Conservation (phyloP, 805 yeast genomes). For the Suhomyces kilbournensis region DNA sequence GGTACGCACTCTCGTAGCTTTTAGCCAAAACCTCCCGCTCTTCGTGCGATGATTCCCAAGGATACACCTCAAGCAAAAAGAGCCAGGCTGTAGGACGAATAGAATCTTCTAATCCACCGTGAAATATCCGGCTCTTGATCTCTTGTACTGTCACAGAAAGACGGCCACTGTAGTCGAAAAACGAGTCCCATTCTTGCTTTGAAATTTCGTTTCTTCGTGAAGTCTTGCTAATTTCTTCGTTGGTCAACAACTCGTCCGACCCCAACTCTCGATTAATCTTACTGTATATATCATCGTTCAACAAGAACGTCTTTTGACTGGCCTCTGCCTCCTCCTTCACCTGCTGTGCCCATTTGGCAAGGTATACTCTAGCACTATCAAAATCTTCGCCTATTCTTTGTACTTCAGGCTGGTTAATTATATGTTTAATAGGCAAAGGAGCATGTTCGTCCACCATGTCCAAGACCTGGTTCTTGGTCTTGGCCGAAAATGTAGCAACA, state of each 20-base stretch:
- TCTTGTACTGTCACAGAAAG: constrained; percentile 71
- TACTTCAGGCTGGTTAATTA: constrained; percentile 77
- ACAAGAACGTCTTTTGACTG: constrained; percentile 48
- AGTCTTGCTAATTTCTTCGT: constrained; percentile 56
- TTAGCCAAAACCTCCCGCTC: constrained; percentile 62
- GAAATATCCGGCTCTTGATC: constrained; percentile 80
- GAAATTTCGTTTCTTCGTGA: constrained; percentile 69
- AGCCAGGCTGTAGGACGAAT: constrained; percentile 81
- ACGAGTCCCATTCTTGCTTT: constrained; percentile 75
- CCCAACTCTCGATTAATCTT: constrained; percentile 62
- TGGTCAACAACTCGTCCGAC: constrained; percentile 51
- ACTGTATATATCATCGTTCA: constrained; percentile 59
- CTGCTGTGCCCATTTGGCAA: constrained; percentile 95
- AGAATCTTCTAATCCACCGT: constrained; percentile 70
- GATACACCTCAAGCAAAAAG: constrained; percentile 75
- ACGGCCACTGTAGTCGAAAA: constrained; percentile 78
- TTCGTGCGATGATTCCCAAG: constrained; percentile 77
- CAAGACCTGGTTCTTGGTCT: constrained; percentile 51
- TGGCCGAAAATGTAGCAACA: constrained; percentile 70
- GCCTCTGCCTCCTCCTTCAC: constrained; percentile 86
- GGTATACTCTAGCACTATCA: constrained; percentile 85
- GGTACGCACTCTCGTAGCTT: constrained; percentile 59
- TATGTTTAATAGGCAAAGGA: constrained; percentile 56
- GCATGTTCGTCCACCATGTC: constrained; percentile 61
- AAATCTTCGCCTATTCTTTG: constrained; percentile 80